A percentile compares a stretch with the other conserved stretches of the same genome.
These are phyloP conservation scores for Cicer arietinum DNA, from an alignment of 306 rosid species.

Conservation along the genomic window DNA sequence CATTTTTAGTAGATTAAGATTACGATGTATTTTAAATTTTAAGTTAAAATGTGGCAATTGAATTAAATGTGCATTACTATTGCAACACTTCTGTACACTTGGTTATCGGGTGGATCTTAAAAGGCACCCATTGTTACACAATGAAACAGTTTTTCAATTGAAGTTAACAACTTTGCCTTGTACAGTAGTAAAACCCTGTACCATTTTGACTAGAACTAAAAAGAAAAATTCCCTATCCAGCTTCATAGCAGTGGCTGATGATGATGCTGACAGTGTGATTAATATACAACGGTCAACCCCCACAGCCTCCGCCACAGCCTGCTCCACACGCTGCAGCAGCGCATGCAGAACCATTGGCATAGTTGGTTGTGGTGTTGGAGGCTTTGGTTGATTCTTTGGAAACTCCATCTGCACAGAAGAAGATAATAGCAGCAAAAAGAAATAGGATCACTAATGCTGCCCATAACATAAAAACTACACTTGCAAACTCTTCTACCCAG, in stretches of 20 bases:
- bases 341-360: constrained; percentile 51
- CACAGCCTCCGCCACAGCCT: constrained; percentile 59
- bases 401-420: constrained; percentile 72
- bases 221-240: not conserved
- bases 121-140: not conserved
- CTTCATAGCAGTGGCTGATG: constrained; percentile 1
- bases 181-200: not conserved
- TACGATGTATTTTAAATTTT: constrained; percentile 8
- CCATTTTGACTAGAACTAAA: constrained; percentile 21
- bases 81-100: constrained; percentile 1
- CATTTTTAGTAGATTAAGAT: not conserved
- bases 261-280: not conserved
- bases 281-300: constrained; percentile 46
- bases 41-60: not conserved
- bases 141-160: not conserved
- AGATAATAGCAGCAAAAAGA: constrained; percentile 56
- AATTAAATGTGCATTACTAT: not conserved
- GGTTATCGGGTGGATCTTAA: not conserved
- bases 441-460: constrained; percentile 49
- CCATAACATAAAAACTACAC: constrained; percentile 49
- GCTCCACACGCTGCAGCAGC: constrained; percentile 46
- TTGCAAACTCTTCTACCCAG: constrained; percentile 46
- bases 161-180: not conserved
- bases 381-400: constrained; percentile 51
- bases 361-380: constrained; percentile 41